Conservation (phyloP, 2,329 filamentous ascomycete genomes). For the Nigrospora oryzae region DNA sequence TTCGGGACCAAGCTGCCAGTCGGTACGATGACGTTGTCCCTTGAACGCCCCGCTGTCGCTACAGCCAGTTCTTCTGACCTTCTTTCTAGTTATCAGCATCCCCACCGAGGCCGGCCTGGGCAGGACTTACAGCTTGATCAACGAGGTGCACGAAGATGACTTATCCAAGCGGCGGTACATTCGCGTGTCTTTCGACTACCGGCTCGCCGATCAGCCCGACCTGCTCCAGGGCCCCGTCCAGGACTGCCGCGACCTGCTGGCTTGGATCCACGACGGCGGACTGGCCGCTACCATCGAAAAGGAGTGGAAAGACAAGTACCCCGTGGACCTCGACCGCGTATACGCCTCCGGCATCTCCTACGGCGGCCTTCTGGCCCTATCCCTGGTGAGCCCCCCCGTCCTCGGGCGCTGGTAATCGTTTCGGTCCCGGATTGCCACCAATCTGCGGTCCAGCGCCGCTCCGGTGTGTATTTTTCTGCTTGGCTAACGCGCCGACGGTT, state of each 20-base stretch:
- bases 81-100: conserved; percentile 26
- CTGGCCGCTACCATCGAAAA: conserved; percentile 12
- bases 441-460: too few species aligned
- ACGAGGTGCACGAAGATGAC: conserved; percentile 25
- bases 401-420: neutral
- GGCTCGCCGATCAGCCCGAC: conserved; percentile 4
- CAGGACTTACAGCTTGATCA: conserved; percentile 27
- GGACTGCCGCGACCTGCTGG: conserved; percentile 17
- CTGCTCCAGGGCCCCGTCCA: conserved; percentile 3
- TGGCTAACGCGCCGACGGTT: neutral
- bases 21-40: neutral
- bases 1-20: conserved; percentile 1
- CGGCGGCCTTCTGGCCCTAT: conserved; percentile 23
- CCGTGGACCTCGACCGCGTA: conserved; percentile 17
- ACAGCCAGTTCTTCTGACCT: too few species aligned
- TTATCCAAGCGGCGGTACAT: conserved; percentile 28
- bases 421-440: too few species aligned
- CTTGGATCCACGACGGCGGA: conserved; percentile 21
- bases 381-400: conserved; percentile 18
- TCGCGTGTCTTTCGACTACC: conserved; percentile 23
- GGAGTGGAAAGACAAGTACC: conserved; percentile 3
- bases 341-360: conserved; percentile 26
- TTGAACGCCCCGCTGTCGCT: too few species aligned
- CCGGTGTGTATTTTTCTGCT: too few species aligned
- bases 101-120: conserved; percentile 36